Evolutionary conservation across 2,329 filamentous ascomycete species (phyloP).

Genomic region (Fusarium sp.): DNA sequence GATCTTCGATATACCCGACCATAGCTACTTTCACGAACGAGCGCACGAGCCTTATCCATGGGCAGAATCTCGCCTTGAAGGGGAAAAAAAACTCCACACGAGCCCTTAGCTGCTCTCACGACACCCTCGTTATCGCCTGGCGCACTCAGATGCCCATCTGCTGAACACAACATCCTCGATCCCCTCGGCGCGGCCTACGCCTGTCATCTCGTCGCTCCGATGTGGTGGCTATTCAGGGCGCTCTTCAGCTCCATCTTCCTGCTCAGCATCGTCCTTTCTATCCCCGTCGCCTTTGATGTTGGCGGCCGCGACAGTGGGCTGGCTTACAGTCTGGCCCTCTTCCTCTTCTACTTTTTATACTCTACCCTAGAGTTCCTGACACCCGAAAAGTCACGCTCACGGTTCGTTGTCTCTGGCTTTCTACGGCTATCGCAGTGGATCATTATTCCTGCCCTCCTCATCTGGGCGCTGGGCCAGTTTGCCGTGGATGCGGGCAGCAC

Average conservation of each 20-base stretch:
- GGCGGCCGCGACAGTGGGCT: conserved; percentile 93
- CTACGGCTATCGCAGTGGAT: conserved; percentile 85
- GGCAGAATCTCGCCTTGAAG: conserved; percentile 28
- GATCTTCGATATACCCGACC: conserved; percentile 23
- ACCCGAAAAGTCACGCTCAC: conserved; percentile 78
- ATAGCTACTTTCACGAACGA: conserved; percentile 26
- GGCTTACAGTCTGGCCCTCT: conserved; percentile 89
- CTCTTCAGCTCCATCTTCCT: conserved; percentile 86
- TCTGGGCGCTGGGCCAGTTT: conserved; percentile 96
- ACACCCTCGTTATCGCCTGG: conserved; percentile 16
- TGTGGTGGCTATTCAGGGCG: conserved; percentile 84
- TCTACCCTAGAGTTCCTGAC: conserved; percentile 82
- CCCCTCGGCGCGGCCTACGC: conserved; percentile 42
- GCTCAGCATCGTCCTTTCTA: conserved; percentile 90
- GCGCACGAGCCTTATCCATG: conserved; percentile 35
- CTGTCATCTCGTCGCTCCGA: conserved; percentile 56
- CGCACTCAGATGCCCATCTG: conserved; percentile 33
- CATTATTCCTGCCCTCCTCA: conserved; percentile 83
- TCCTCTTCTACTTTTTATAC: conserved; percentile 89
- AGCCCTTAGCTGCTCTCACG: conserved; percentile 16
- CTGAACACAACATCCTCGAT: conserved; percentile 25
- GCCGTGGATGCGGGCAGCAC: conserved; percentile 83
- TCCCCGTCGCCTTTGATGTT: conserved; percentile 97
- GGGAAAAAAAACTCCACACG: conserved; percentile 22
- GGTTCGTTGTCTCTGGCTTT: conserved; percentile 73